These are phyloP conservation scores for Myrica gale DNA, from an alignment of 306 rosid species.

Conservation along the genomic window DNA sequence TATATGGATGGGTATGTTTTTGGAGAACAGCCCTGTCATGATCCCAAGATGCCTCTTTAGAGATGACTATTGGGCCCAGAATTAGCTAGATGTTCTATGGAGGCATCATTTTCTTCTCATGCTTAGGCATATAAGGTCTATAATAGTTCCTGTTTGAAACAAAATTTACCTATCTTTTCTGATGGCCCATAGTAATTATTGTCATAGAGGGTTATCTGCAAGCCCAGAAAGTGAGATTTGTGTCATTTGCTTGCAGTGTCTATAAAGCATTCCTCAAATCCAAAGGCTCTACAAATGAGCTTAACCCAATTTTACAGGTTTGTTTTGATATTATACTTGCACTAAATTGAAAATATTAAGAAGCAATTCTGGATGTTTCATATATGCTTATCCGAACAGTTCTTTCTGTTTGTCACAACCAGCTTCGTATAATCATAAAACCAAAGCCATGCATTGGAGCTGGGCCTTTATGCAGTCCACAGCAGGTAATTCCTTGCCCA, in stretches of 20 bases:
- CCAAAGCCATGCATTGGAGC: conserved; percentile 75
- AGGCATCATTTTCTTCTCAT: neutral
- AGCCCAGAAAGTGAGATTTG: conserved; percentile 24
- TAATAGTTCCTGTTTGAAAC: conserved; percentile 13
- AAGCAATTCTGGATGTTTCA: conserved; percentile 28
- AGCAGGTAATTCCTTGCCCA: conserved; percentile 57
- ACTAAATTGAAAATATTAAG: conserved; percentile 18
- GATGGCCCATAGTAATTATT: conserved; percentile 22
- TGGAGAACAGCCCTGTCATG: neutral
- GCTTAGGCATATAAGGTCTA: too few relatives aligned
- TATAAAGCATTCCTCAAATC: conserved; percentile 82
- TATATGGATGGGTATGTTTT: neutral
- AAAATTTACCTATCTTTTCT: conserved; percentile 9
- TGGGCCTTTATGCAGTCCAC: conserved; percentile 88
- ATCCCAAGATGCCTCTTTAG: neutral
- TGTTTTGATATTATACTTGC: conserved; percentile 35
- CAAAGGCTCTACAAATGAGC: conserved; percentile 71
- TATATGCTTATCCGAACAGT: conserved; percentile 35
- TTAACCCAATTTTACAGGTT: conserved; percentile 96
- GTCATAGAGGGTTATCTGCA: conserved; percentile 6
- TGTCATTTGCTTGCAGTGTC: conserved; percentile 56
- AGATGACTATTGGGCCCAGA: neutral
- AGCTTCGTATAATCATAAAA: conserved; percentile 89
- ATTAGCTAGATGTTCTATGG: neutral
- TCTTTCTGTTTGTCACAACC: conserved; percentile 34